Percentiles rank a stretch among this genome's conserved stretches.
These are phyloP conservation scores for Dimargaris xerosporica DNA, from an alignment of 192 early-diverging fungal species.

Conservation along the genomic window DNA sequence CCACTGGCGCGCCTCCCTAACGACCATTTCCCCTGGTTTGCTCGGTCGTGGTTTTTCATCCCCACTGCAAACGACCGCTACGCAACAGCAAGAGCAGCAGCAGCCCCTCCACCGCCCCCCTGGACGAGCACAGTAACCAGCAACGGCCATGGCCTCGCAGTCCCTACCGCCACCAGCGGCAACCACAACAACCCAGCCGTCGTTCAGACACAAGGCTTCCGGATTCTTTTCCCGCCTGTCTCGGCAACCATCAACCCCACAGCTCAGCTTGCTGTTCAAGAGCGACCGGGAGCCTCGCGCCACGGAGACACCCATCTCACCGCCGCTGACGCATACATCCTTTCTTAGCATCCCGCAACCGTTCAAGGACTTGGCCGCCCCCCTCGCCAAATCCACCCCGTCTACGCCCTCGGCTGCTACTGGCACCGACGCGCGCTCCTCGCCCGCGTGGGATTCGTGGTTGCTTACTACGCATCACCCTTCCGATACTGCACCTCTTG, in stretches of 20 bases:
- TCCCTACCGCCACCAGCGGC: too few relatives aligned
- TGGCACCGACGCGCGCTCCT: not conserved
- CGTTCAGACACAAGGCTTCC: conserved; percentile 2
- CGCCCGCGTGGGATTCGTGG: too few relatives aligned
- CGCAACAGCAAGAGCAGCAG: too few relatives aligned
- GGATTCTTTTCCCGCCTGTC: conserved; percentile 6
- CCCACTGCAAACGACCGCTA: too few relatives aligned
- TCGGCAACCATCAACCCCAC: conserved; percentile 4
- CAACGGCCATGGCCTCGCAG: too few relatives aligned
- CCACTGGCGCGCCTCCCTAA: too few relatives aligned
- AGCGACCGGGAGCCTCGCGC: not conserved
- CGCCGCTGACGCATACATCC: not conserved
- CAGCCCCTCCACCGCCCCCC: too few relatives aligned
- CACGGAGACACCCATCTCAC: not conserved
- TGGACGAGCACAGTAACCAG: too few relatives aligned
- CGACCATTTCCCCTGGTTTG: too few relatives aligned
- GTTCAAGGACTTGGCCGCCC: not conserved
- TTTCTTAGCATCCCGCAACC: conserved; percentile 1
- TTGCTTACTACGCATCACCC: too few relatives aligned
- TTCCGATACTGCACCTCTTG: not conserved
- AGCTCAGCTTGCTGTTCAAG: not conserved
- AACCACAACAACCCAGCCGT: not conserved
- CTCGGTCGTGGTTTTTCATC: too few relatives aligned
- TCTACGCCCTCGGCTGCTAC: not conserved
- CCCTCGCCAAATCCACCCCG: not conserved